These are phyloP conservation scores for Kappamyces sp. DNA, from an alignment of 192 early-diverging fungal species.

Conservation along the genomic window DNA sequence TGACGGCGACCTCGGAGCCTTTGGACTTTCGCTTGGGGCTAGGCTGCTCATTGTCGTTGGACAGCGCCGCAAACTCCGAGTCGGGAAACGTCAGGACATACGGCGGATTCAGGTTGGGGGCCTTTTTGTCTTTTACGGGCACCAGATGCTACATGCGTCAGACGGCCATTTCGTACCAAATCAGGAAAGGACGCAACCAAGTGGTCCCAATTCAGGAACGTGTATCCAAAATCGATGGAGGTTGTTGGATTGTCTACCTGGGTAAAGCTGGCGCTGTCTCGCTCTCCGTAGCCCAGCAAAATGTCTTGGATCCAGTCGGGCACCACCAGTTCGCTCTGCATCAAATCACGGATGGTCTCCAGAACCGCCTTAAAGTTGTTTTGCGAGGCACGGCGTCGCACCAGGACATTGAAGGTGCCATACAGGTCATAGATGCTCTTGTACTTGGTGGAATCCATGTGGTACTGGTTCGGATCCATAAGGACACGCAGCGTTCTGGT, in stretches of 20 bases:
- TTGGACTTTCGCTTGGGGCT: slow-evolving; percentile 39
- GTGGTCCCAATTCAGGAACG: slow-evolving; percentile 81
- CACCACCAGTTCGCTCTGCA: slow-evolving; percentile 74
- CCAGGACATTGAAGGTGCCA: slow-evolving; percentile 78
- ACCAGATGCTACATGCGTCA: slow-evolving; percentile 11
- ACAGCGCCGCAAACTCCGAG: slow-evolving; percentile 25
- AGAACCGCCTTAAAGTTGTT: slow-evolving; percentile 92
- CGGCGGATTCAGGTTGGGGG: slow-evolving; percentile 48
- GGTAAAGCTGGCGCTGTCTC: slow-evolving; percentile 65
- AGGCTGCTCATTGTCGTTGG: slow-evolving; percentile 22
- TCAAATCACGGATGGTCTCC: slow-evolving; percentile 83
- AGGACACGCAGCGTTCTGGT: slow-evolving; percentile 66
- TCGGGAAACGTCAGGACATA: slow-evolving; percentile 71
- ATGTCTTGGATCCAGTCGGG: slow-evolving; percentile 89
- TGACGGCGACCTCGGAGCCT: slow-evolving; percentile 45
- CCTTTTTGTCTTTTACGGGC: slow-evolving; percentile 16
- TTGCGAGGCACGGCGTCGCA: slow-evolving; percentile 81
- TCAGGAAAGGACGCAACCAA: slow-evolving; percentile 59
- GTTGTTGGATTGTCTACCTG: slow-evolving; percentile 47
- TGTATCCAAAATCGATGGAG: slow-evolving; percentile 79
- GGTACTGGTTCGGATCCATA: slow-evolving; percentile 86
- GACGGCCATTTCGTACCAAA: slow-evolving; percentile 25
- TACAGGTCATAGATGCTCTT: slow-evolving; percentile 59
- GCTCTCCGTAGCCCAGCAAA: slow-evolving; percentile 95
- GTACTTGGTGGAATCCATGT: slow-evolving; percentile 49